Conservation (phyloP, 2,329 filamentous ascomycete species). For the Paecilomyces formosus region DNA sequence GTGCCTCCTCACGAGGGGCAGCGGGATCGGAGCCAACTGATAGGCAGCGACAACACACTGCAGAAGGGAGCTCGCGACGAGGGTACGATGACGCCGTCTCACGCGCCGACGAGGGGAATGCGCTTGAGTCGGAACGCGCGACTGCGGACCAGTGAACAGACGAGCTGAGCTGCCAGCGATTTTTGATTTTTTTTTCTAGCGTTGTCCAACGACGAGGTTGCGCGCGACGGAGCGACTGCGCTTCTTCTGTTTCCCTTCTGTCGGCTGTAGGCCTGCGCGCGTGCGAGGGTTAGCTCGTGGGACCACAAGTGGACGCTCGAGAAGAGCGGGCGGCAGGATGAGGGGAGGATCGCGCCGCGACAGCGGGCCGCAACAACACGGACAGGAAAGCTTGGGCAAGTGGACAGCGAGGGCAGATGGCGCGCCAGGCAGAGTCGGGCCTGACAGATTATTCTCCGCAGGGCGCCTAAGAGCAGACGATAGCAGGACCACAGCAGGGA, state of each 20-base stretch:
- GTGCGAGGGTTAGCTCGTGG: conserved; percentile 1
- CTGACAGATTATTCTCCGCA: neutral
- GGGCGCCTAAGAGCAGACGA: neutral
- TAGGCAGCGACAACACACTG: neutral
- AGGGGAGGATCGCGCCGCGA: conserved; percentile 9
- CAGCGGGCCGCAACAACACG: conserved; percentile 9
- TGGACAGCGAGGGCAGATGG: neutral
- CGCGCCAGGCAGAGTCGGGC: neutral
- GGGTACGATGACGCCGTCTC: neutral
- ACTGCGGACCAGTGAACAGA: neutral
- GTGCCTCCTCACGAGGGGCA: neutral
- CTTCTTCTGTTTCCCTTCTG: neutral
- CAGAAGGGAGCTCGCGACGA: neutral
- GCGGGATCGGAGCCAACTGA: neutral
- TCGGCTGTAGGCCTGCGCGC: neutral
- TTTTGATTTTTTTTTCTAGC: neutral
- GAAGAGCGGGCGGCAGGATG: neutral
- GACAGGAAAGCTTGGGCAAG: neutral
- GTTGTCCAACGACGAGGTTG: neutral
- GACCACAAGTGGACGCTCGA: neutral
- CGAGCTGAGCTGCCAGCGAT: neutral
- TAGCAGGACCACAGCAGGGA: neutral
- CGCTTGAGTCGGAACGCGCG: conserved; percentile 3
- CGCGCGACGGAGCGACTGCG: neutral
- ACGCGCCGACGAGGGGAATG: conserved; percentile 6